Base-by-base conservation (phyloP, 1,284 basidiomycete species). In the Ceratobasidium sp. region DNA sequence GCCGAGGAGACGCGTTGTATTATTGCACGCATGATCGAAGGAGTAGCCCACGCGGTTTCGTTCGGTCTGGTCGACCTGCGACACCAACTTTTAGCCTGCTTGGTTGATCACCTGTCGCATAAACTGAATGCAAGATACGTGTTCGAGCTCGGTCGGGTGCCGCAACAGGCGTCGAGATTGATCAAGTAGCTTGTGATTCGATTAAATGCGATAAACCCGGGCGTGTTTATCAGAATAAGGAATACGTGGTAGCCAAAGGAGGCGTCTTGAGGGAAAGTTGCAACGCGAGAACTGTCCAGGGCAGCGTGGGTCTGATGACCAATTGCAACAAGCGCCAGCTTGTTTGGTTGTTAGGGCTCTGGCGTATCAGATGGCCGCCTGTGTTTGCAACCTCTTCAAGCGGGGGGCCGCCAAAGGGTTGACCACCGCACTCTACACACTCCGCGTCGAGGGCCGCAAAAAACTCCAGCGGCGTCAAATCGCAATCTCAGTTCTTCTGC, bases 1-100 rank as follows among this genome's bases (percentile, higher is more conserved):
- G 92, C 92, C 36, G 86, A 87, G 14, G 86, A 79, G 69, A 94
- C 92, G 36, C 89, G 86, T 79, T 94, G 92, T 49, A 92, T 83
- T 11, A 93, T 85, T 14, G 91, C 92, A 64, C 90, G 85, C 91
- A 93, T 93, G 42, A 40, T 44, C 5, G 18, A 42, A 21, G 33
- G 59, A 56, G 18, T 49, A 12, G 11, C 12, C 51, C 28, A 25
- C 51, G 51, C 51, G 25, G 51, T 9, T 12, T 23, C 25, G 51
- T 30, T 42, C 40, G 11, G 40, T 9, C 40, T 33, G 30, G 40
- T 42, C 25, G 25, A 12, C 12, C 51, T 53, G 21, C 8, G 9
- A 25, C 12, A 30, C 51, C 21, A 53, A 16, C 4, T 49, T 30
- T 11, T 8, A 49, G n/a, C 46, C 21, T 18, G 23, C 3, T 25